A percentile compares a stretch with the other conserved stretches of the same genome.
Evolutionary conservation across 2,329 filamentous ascomycete genomes (phyloP).

Genomic region (Daldinia sp.): DNA sequence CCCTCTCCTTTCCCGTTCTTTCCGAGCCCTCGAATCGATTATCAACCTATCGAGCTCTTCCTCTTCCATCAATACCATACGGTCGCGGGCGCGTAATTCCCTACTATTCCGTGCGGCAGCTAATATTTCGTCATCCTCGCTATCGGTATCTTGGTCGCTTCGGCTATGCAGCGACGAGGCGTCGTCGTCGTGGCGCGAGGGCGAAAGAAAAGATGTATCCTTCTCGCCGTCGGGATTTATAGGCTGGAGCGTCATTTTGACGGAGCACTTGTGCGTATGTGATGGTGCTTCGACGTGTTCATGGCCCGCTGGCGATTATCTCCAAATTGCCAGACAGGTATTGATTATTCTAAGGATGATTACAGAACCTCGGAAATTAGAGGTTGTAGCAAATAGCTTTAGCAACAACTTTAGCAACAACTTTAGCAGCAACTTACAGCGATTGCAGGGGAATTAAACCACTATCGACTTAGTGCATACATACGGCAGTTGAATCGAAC

Average conservation of each 20-base stretch:
- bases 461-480: background rate
- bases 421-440: background rate
- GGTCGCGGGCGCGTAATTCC: slow-evolving; percentile 74
- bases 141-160: slow-evolving; percentile 78
- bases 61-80: slow-evolving; percentile 76
- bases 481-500: background rate
- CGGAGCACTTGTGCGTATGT: slow-evolving; percentile 5
- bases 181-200: slow-evolving; percentile 72
- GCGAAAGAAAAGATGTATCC: slow-evolving; percentile 65
- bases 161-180: slow-evolving; percentile 71
- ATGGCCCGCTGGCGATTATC: slow-evolving; percentile 10
- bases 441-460: background rate
- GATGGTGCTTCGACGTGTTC: slow-evolving; percentile 12
- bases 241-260: slow-evolving; percentile 44
- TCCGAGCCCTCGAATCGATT: slow-evolving; percentile 57
- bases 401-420: too few species aligned
- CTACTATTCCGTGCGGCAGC: slow-evolving; percentile 71
- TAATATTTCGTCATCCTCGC: slow-evolving; percentile 76
- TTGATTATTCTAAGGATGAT: background rate
- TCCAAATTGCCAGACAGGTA: background rate
- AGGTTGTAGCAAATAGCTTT: too few species aligned
- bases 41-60: slow-evolving; percentile 73
- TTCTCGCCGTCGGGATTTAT: slow-evolving; percentile 44
- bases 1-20: slow-evolving; percentile 55
- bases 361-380: background rate